Conservation (phyloP, 305 asterid genomes). For the Fraxinus floribunda region DNA sequence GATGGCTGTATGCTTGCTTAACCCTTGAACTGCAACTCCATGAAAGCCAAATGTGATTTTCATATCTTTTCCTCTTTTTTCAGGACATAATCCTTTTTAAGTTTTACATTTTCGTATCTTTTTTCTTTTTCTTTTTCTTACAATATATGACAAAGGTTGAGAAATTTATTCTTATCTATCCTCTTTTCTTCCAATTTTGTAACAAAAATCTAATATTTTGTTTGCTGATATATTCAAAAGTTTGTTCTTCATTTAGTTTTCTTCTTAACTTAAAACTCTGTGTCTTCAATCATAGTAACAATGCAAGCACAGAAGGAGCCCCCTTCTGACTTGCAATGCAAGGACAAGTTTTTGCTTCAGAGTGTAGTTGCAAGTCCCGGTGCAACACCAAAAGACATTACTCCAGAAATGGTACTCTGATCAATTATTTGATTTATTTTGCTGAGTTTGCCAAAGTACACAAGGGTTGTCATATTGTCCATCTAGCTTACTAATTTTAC, state of each 20-base stretch:
- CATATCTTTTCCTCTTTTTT: not conserved
- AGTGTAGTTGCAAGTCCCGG: constrained; percentile 42
- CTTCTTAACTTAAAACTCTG: not conserved
- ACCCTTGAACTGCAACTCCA: not conserved
- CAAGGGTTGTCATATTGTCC: not conserved
- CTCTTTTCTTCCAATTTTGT: not conserved
- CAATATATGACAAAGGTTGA: not conserved
- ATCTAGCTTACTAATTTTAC: not conserved
- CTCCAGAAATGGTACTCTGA: constrained; percentile 53
- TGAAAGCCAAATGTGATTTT: not conserved
- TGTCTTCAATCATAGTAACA: constrained; percentile 32
- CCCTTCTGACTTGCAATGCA: constrained; percentile 57
- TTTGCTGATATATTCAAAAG: not conserved
- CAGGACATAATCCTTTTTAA: not conserved
- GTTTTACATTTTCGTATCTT: not conserved
- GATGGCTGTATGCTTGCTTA: not conserved
- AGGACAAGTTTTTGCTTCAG: constrained; percentile 61
- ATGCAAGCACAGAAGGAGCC: constrained; percentile 71
- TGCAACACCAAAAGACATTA: constrained; percentile 43
- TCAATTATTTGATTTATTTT: not conserved
- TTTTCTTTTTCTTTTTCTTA: no score
- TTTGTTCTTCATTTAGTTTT: not conserved
- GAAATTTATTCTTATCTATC: not conserved
- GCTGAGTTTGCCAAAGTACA: not conserved
- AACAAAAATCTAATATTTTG: not conserved